These are phyloP conservation scores for Cryptococcus sp. DNA, from an alignment of 1,284 basidiomycete genomes.

Conservation along the genomic window DNA sequence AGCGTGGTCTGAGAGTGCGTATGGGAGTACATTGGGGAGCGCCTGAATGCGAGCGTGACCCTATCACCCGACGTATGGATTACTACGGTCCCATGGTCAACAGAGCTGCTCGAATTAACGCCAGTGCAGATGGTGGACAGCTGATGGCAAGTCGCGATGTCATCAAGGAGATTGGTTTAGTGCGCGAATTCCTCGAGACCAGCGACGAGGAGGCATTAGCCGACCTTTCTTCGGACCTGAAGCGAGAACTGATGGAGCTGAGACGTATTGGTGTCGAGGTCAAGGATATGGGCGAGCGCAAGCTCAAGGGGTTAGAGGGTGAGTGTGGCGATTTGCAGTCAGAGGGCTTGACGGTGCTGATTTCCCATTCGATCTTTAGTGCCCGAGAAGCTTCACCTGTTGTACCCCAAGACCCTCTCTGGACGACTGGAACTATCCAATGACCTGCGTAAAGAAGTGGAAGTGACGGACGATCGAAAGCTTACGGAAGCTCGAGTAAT, in stretches of 20 bases:
- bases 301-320: conserved; percentile 87
- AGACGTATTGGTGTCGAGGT: conserved; percentile 73
- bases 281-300: conserved; percentile 77
- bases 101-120: conserved; percentile 81
- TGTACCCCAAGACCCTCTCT: conserved; percentile 77
- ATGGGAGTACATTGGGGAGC: conserved; percentile 97
- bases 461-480: conserved; percentile 54
- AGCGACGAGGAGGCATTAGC: conserved; percentile 57
- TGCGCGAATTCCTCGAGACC: conserved; percentile 50
- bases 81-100: conserved; percentile 95
- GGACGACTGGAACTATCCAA: conserved; percentile 66
- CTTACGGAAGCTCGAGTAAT: conserved; percentile 66
- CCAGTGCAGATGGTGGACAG: conserved; percentile 86
- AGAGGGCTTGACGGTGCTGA: neutral
- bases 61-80: conserved; percentile 95
- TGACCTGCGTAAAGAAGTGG: conserved; percentile 56
- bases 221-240: conserved; percentile 47
- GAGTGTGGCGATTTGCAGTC: conserved; percentile 10
- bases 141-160: conserved; percentile 92
- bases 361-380: conserved; percentile 47
- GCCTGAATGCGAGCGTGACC: conserved; percentile 90
- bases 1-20: conserved; percentile 87
- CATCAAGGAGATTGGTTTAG: conserved; percentile 71
- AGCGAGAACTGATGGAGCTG: conserved; percentile 52
- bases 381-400: conserved; percentile 78